These are phyloP conservation scores for Solanum arcanum DNA, from an alignment of 257 asterid species.

Conservation along the genomic window DNA sequence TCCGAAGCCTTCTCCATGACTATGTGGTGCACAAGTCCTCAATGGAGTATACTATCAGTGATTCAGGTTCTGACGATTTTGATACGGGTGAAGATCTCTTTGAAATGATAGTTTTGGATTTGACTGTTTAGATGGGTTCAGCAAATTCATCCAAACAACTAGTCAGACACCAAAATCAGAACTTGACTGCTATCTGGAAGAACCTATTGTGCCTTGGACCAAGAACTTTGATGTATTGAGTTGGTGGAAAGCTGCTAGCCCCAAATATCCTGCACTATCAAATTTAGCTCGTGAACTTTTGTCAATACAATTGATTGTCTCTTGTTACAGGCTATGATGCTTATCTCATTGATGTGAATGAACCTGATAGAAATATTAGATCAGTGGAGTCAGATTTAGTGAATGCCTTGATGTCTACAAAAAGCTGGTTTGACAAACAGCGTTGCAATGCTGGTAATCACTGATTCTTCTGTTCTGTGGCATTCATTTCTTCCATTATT, in stretches of 20 bases:
- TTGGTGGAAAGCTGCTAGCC: conserved; percentile 10
- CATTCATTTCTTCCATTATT: not conserved
- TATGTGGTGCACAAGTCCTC: not conserved
- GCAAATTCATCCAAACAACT: not conserved
- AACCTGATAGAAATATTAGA: not conserved
- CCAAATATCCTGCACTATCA: conserved; percentile 10
- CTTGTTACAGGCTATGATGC: conserved; percentile 2
- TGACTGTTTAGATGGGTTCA: conserved; percentile 3
- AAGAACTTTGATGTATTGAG: conserved; percentile 4
- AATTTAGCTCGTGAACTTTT: conserved; percentile 16
- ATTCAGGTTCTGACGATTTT: not conserved
- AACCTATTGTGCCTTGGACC: conserved; percentile 8
- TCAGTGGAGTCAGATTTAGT: not conserved
- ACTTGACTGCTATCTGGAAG: conserved; percentile 15
- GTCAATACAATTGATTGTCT: conserved; percentile 1
- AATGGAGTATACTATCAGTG: not conserved
- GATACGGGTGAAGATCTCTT: not conserved
- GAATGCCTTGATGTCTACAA: conserved; percentile 11
- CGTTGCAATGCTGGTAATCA: not conserved
- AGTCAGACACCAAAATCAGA: conserved; percentile 6
- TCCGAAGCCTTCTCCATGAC: not conserved
- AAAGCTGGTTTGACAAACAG: conserved; percentile 1
- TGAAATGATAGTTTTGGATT: not conserved
- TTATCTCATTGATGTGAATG: not conserved
- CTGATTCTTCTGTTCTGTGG: not conserved